Base-by-base conservation (phyloP, 2,329 filamentous ascomycete genomes). In the Alternaria arbusti region DNA sequence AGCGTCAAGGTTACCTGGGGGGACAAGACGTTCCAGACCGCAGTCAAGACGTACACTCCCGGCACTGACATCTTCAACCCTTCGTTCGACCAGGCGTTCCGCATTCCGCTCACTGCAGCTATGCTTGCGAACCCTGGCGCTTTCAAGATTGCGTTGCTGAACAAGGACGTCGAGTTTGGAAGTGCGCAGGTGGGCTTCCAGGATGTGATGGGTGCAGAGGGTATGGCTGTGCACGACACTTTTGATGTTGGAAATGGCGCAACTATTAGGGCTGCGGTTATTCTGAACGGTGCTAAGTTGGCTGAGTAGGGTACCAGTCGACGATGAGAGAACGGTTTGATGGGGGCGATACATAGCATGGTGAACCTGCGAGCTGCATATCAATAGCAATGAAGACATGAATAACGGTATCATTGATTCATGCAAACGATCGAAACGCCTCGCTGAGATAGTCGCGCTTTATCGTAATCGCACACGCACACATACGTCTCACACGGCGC, bases 51-150 rank as follows among this genome's bases (percentile, higher is more conserved):
- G 0, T 83, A 85, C 69, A 77, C 74, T 2, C 82, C 82, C 0
- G 84, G 84, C 2, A 79, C 72, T 3, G 84, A 85, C 54, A 84
- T 85, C 64, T 83, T 82, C 74, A 85, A 84, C 68, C 84, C 84
- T 3, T 74, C 78, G 3, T 85, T 84, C 57, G 82, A 85, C 61
- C 78, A 82, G 67, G 79, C 80, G 0, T 85, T 85, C 73, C 74
- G 73, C 8, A 78, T 85, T 47, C 82, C 82, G 0, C 58, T 85
- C 7, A 82, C 78, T 5, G 72, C 73, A 15, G 76, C 73, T 13
- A 64, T 77, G 67, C 6, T 77, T 22, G 61, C 59, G 7, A 75
- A 67, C 25, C 67, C 69, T 1, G 65, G 44, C 3, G 62, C 54
- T 40, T 77, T 78, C 69, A 70, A 61, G 47, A 68, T 78, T 36